These are phyloP conservation scores for Hydnomerulius pinastri DNA, from an alignment of 768 basidiomycete species.

Conservation along the genomic window DNA sequence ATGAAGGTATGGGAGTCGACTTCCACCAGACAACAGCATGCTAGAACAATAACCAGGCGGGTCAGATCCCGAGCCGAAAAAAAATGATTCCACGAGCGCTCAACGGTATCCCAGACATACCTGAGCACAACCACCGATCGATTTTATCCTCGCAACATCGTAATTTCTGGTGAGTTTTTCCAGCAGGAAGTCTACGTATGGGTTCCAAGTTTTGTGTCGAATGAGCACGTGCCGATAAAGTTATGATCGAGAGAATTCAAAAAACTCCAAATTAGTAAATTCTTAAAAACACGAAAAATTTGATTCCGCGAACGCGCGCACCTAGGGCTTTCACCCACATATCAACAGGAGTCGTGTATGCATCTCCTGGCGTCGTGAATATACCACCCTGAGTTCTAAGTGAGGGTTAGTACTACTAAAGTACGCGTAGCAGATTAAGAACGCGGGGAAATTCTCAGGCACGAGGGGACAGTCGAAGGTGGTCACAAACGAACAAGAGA, in stretches of 20 bases:
- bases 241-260: conserved; percentile 34
- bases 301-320: conserved; percentile 57
- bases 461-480: neutral
- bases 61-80: conserved; percentile 5
- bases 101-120: conserved; percentile 36
- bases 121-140: conserved; percentile 80
- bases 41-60: conserved; percentile 23
- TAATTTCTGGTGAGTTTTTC: conserved; percentile 72
- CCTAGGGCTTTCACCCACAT: conserved; percentile 91
- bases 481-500: conserved; percentile 1
- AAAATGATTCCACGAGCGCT: neutral
- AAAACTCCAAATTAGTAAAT: conserved; percentile 37
- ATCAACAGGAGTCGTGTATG: conserved; percentile 85
- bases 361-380: conserved; percentile 84
- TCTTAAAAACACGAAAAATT: conserved; percentile 48
- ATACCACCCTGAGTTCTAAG: conserved; percentile 82
- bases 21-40: conserved; percentile 89
- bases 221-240: conserved; percentile 28
- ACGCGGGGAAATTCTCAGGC: conserved; percentile 3
- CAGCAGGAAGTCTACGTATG: conserved; percentile 64
- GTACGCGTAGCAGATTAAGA: conserved; percentile 9
- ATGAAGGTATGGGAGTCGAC: conserved; percentile 68
- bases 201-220: conserved; percentile 27
- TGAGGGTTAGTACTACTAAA: conserved; percentile 20
- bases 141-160: conserved; percentile 70